Evolutionary conservation across 1,284 basidiomycete genomes (phyloP).

Genomic region (Fomitopsis schrenkii): DNA sequence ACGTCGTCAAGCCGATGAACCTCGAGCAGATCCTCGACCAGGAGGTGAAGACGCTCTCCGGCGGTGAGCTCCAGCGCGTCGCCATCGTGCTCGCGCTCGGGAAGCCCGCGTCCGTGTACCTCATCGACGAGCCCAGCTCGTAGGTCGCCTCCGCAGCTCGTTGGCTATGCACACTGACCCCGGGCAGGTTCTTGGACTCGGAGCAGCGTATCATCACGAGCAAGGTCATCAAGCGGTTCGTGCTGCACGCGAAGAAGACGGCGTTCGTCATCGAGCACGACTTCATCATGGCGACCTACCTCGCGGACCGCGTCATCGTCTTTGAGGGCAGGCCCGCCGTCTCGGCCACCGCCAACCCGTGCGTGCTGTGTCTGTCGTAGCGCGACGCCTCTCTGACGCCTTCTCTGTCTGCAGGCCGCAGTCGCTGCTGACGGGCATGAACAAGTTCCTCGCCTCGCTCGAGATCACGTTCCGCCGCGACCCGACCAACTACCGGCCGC

Average conservation of each 20-base stretch:
- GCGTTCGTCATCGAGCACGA: conserved; percentile 98
- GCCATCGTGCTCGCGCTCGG: conserved; percentile 89
- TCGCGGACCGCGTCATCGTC: conserved; percentile 95
- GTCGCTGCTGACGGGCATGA: conserved; percentile 84
- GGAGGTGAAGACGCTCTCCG: conserved; percentile 93
- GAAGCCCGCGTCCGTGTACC: conserved; percentile 79
- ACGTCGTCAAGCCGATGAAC: conserved; percentile 95
- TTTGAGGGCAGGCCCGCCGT: conserved; percentile 87
- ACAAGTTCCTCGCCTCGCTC: conserved; percentile 87
- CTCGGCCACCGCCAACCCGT: conserved; percentile 83
- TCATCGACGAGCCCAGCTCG: conserved; percentile 84
- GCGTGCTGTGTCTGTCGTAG: conserved; percentile 26
- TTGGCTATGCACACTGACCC: neutral
- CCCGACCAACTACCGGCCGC: conserved; percentile 89
- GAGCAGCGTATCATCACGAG: conserved; percentile 97
- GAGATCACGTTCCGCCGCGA: conserved; percentile 97
- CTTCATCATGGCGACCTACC: conserved; percentile 96
- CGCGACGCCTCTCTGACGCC: neutral
- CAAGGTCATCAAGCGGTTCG: conserved; percentile 97
- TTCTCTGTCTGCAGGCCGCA: conserved; percentile 53
- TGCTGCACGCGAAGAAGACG: conserved; percentile 92
- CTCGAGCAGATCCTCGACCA: conserved; percentile 93
- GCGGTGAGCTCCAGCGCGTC: conserved; percentile 95
- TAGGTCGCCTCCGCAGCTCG: conserved; percentile 24
- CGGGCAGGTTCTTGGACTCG: conserved; percentile 83